Conservation (phyloP, 495 filamentous ascomycete species). For the Mytilinidion resinicola region DNA sequence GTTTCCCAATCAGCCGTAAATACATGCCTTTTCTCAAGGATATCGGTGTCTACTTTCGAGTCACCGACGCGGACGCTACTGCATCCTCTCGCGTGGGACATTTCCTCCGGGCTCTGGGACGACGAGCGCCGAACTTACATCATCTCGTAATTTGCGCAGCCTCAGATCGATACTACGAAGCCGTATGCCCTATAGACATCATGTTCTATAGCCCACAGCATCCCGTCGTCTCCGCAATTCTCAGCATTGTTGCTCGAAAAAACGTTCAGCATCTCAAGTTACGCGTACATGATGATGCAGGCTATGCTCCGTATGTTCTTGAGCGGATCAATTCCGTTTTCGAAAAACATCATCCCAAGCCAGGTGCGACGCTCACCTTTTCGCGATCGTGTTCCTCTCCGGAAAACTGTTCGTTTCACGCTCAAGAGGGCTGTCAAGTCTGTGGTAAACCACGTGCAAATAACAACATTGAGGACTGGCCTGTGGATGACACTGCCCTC, state of each 20-base stretch:
- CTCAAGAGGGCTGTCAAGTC: neutral
- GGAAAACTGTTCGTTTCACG: neutral
- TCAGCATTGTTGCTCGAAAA: neutral
- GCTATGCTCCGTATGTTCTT: neutral
- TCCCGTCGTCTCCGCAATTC: constrained; percentile 6
- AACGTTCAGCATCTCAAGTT: constrained; percentile 5
- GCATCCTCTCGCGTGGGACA: constrained; percentile 2
- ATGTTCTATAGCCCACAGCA: neutral
- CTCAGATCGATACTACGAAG: constrained; percentile 16
- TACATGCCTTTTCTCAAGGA: constrained; percentile 11
- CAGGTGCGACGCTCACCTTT: constrained; percentile 3
- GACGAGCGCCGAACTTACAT: constrained; percentile 5
- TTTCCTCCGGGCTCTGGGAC: constrained; percentile 6
- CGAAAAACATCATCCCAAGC: neutral
- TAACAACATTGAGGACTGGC: neutral
- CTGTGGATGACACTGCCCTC: constrained; percentile 3
- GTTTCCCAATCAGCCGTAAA: constrained; percentile 3
- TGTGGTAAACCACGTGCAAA: neutral
- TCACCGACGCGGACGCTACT: constrained; percentile 1
- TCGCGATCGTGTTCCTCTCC: constrained; percentile 11
- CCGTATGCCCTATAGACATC: constrained; percentile 8
- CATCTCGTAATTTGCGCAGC: constrained; percentile 8
- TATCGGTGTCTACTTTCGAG: constrained; percentile 14
- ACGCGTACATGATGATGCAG: constrained; percentile 15
- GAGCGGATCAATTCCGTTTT: neutral